These are phyloP conservation scores for Teunomyces funiuensis DNA, from an alignment of 805 yeast species.

Conservation along the genomic window DNA sequence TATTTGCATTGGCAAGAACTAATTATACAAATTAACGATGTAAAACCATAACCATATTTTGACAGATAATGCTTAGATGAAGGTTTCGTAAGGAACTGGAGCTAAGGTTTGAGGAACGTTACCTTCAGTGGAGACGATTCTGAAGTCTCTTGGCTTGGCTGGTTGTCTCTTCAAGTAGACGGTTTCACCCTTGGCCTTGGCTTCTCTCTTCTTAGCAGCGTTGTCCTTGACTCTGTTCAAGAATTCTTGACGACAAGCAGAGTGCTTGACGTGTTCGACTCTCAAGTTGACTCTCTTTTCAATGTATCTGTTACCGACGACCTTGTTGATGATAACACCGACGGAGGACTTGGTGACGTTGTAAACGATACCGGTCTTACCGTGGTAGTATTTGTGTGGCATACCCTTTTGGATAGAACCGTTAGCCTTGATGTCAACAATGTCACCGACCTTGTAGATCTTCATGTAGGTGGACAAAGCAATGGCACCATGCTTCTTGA, in stretches of 20 bases:
- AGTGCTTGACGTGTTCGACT: conserved; percentile 98
- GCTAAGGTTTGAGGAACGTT: conserved; percentile 95
- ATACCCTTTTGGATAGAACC: conserved; percentile 99
- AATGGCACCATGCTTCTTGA: conserved; percentile 94
- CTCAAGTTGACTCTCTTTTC: conserved; percentile 99
- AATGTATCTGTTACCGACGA: conserved; percentile 97
- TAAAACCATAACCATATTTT: conserved; percentile 2
- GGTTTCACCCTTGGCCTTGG: conserved; percentile 89
- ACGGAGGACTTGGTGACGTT: conserved; percentile 98
- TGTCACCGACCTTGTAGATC: conserved; percentile 98
- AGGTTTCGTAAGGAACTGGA: conserved; percentile 99
- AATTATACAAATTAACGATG: conserved; percentile 6
- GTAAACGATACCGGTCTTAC: conserved; percentile 99
- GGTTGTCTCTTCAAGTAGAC: conserved; percentile 97
- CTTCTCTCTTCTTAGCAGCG: conserved; percentile 91
- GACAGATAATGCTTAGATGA: conserved; percentile 61
- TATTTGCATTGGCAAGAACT: conserved; percentile 6
- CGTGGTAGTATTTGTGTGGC: conserved; percentile 99
- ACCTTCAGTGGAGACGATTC: conserved; percentile 76
- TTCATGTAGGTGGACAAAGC: conserved; percentile 96
- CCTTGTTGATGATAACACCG: conserved; percentile 97
- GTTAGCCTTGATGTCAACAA: conserved; percentile 98
- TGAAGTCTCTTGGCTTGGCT: conserved; percentile 93
- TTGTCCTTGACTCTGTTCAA: conserved; percentile 97
- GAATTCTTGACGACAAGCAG: conserved; percentile 99